Evolutionary conservation across 495 filamentous ascomycete species (phyloP), one percentile per base, ranked within the genome.

Genomic region (Penicillium arizonense): DNA sequence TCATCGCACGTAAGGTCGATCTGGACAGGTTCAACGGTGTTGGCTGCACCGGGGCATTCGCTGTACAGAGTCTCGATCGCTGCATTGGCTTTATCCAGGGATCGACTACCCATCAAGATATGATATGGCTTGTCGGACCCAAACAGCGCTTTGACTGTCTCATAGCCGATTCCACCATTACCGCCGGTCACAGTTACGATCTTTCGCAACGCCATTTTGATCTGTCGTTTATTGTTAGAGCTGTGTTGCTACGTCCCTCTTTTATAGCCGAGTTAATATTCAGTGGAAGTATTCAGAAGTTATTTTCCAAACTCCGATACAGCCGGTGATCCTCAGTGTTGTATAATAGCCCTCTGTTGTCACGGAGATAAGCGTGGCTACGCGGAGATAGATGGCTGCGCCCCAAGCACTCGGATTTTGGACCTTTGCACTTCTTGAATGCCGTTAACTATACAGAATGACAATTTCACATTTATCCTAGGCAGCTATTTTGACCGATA

Each of bases 1-100:
- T 53, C 58, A 21, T 74, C 59, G 8, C 56, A 57, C 3, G 58
- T 59, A 26, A 77, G 48, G 42, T 79, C 72, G 7, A 79, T 44
- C 24, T 55, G 61, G 18, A 59, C 28, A 6, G 65, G 48, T 26
- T 62, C 42, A 5, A 50, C 38, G 3, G 53, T 45, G 45, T 38
- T 58, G 16, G 37, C 12, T 44, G 41, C 10, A 13, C 5, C 13
- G 1, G 38, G 54, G 42, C n/a, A 53, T 44, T 50, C 24, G 14
- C 28, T 45, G 26, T 46, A 8, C 10, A 60, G 44, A 4, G 23
- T 44, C 28, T 59, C n/a, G 16, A 57, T 47, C 6, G 47, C 50
- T 4, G 47, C 18, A 35, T 49, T 30, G 2, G 38, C 53, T 16
- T 50, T 60, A 3, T 56, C 53, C 0, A 44, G 12, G 12, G 53